Conservation (phyloP, 2,329 filamentous ascomycete species). For the Lasiodiplodia gonubiensis region DNA sequence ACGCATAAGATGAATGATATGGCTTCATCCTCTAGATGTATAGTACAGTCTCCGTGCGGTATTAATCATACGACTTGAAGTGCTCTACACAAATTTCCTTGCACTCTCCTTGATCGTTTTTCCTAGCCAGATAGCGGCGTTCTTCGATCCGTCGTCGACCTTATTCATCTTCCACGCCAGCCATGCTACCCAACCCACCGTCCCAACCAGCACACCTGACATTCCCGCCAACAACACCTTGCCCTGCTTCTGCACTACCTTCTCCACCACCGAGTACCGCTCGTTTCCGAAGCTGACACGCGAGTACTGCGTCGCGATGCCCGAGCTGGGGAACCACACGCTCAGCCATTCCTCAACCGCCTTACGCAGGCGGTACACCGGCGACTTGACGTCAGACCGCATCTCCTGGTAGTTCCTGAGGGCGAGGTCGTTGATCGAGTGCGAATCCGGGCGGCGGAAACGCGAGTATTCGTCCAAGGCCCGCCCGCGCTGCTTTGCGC, state of each 20-base stretch:
- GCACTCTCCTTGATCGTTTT: constrained; percentile 13
- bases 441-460: constrained; percentile 76
- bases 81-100: constrained; percentile 12
- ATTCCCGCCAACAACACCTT: constrained; percentile 39
- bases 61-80: neutral
- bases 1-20: neutral
- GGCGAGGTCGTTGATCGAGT: constrained; percentile 91
- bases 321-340: constrained; percentile 74
- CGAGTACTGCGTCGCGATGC: constrained; percentile 92
- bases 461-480: constrained; percentile 77
- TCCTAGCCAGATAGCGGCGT: constrained; percentile 15
- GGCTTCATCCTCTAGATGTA: neutral
- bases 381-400: constrained; percentile 81
- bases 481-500: constrained; percentile 36
- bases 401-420: constrained; percentile 93
- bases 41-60: neutral
- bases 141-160: constrained; percentile 7
- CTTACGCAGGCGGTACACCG: constrained; percentile 80
- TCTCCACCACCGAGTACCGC: constrained; percentile 82
- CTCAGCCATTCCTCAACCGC: constrained; percentile 83
- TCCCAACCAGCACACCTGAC: constrained; percentile 1
- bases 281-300: constrained; percentile 94
- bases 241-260: constrained; percentile 72
- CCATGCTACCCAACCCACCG: constrained; percentile 18
- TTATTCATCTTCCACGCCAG: constrained; percentile 16